phyloP scores from a whole-genome alignment of 208 protist genomes.

The Leishmania guyanensis region DNA sequence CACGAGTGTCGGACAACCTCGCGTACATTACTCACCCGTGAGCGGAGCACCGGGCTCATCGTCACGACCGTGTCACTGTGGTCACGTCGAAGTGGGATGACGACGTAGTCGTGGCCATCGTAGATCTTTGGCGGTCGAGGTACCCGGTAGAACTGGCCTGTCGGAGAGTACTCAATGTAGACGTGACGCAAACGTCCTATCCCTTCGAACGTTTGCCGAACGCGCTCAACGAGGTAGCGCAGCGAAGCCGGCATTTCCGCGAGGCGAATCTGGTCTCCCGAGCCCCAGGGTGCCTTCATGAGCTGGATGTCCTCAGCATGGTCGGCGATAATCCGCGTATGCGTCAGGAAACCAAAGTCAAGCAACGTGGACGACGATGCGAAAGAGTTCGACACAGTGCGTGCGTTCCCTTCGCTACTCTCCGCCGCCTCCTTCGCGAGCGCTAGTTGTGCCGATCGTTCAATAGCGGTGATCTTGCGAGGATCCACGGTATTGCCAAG shows the following conservation, averaged over 20 bases:
- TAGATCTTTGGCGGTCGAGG: slow-evolving; percentile 65
- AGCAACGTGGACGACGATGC: slow-evolving; percentile 1
- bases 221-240: slow-evolving; percentile 58
- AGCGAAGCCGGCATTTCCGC: slow-evolving; percentile 70
- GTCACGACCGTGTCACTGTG: slow-evolving; percentile 61
- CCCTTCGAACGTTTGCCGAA: slow-evolving; percentile 44
- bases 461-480: slow-evolving; percentile 44
- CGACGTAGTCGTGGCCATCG: slow-evolving; percentile 90
- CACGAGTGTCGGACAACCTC: slow-evolving; percentile 75
- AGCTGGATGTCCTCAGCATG: slow-evolving; percentile 82
- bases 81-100: slow-evolving; percentile 80
- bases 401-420: background rate
- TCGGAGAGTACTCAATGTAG: slow-evolving; percentile 87
- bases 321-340: slow-evolving; percentile 71
- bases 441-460: slow-evolving; percentile 13
- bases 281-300: slow-evolving; percentile 86
- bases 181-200: slow-evolving; percentile 83
- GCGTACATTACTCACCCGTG: slow-evolving; percentile 43
- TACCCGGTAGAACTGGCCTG: slow-evolving; percentile 62
- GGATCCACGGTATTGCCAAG: slow-evolving; percentile 64
- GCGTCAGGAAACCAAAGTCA: slow-evolving; percentile 39
- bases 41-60: slow-evolving; percentile 74
- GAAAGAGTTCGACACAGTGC: background rate
- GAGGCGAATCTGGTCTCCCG: slow-evolving; percentile 63
- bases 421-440: background rate